A percentile compares a stretch with the other conserved stretches of the same genome.
Conservation (phyloP, 2,329 filamentous ascomycete species). For the Monosporascus sp. region DNA sequence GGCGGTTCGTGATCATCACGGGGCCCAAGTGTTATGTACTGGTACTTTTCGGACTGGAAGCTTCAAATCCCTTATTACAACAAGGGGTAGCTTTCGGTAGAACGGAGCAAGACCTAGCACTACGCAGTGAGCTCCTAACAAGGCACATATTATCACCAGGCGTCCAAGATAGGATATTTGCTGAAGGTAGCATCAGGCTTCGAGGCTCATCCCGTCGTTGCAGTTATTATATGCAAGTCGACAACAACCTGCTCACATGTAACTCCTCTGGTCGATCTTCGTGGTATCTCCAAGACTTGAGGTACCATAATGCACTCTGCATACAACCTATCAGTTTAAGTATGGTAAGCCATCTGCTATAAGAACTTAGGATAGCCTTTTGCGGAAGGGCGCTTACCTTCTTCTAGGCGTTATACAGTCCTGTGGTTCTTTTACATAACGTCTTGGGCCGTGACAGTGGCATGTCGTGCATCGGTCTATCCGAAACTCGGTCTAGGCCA, state of each 20-base stretch:
- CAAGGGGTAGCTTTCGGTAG: neutral
- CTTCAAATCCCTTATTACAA: neutral
- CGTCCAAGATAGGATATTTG: neutral
- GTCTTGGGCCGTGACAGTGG: neutral
- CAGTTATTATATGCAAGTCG: neutral
- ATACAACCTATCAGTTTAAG: constrained; percentile 14
- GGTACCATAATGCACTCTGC: constrained; percentile 10
- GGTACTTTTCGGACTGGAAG: neutral
- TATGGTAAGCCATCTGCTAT: constrained; percentile 2
- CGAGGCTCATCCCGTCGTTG: neutral
- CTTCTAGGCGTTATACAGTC: neutral
- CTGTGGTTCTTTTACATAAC: neutral
- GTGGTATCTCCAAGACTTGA: constrained; percentile 13
- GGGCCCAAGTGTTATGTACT: neutral
- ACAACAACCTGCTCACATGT: neutral
- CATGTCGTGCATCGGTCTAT: neutral
- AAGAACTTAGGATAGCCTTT: constrained; percentile 4
- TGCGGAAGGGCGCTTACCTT: neutral
- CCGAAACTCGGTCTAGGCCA: no score
- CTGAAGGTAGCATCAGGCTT: neutral
- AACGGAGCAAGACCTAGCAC: neutral
- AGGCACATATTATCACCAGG: neutral
- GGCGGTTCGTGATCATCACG: neutral
- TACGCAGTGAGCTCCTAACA: neutral
- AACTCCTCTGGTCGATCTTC: constrained; percentile 4